Evolutionary conservation across 495 filamentous ascomycete genomes (phyloP).

Genomic region (Annulohypoxylon maeteangense): DNA sequence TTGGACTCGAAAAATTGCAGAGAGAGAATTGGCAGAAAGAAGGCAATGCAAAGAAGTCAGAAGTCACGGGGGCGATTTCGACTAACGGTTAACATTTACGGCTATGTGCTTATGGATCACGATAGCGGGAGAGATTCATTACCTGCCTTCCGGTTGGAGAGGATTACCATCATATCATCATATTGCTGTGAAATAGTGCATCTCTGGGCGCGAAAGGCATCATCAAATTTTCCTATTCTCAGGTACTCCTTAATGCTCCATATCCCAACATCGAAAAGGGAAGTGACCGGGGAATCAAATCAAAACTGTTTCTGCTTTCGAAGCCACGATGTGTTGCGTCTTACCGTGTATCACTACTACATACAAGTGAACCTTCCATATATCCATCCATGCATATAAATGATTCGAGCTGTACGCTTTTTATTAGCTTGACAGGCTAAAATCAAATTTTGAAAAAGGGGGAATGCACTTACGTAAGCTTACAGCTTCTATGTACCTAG

Average conservation of each 20-base stretch:
- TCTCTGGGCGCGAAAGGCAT: slow-evolving; percentile 43
- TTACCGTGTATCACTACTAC: not conserved
- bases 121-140: slow-evolving; percentile 43
- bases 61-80: slow-evolving; percentile 31
- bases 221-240: slow-evolving; percentile 30
- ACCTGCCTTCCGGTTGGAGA: slow-evolving; percentile 34
- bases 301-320: slow-evolving; percentile 2
- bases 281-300: slow-evolving; percentile 17
- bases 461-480: slow-evolving; percentile 29
- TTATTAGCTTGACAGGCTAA: slow-evolving; percentile 12
- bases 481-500: slow-evolving; percentile 24
- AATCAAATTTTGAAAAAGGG: slow-evolving; percentile 23
- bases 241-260: slow-evolving; percentile 15
- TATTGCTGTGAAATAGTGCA: slow-evolving; percentile 44
- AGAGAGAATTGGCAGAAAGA: slow-evolving; percentile 24
- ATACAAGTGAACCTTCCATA: slow-evolving; percentile 9
- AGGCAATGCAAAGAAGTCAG: slow-evolving; percentile 18
- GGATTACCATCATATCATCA: slow-evolving; percentile 33
- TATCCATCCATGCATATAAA: not conserved
- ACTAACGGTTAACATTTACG: slow-evolving; percentile 38
- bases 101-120: slow-evolving; percentile 46
- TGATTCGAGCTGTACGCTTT: not conserved
- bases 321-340: not conserved
- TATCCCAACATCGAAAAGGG: slow-evolving; percentile 3
- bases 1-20: slow-evolving; percentile 12